Evolutionary conservation across 495 filamentous ascomycete species (phyloP).

Genomic region (Podospora conica): DNA sequence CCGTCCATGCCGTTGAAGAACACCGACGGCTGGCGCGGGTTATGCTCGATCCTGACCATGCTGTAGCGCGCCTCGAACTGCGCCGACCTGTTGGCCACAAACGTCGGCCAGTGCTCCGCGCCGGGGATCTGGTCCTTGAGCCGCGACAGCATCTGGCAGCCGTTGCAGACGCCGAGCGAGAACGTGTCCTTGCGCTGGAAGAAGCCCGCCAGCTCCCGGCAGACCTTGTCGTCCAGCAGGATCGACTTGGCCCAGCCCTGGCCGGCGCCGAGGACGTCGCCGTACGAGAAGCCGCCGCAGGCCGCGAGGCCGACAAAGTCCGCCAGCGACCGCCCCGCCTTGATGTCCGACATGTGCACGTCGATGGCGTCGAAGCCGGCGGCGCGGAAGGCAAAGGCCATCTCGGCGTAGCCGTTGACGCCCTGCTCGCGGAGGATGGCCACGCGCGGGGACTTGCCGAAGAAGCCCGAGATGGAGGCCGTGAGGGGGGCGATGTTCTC

Average conservation of each 20-base stretch:
- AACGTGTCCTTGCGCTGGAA: slow-evolving; percentile 89
- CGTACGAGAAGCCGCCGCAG: slow-evolving; percentile 95
- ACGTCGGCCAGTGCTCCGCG: slow-evolving; percentile 76
- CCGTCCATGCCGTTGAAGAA: slow-evolving; percentile 92
- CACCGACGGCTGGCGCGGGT: slow-evolving; percentile 57
- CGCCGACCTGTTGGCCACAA: slow-evolving; percentile 76
- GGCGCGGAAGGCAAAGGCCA: slow-evolving; percentile 89
- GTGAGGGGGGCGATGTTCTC: slow-evolving; percentile 67
- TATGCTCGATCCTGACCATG: slow-evolving; percentile 78
- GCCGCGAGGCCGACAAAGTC: slow-evolving; percentile 84
- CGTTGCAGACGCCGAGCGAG: slow-evolving; percentile 92
- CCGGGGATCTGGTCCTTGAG: slow-evolving; percentile 84
- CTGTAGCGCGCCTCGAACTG: slow-evolving; percentile 88
- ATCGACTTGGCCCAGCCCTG: slow-evolving; percentile 97
- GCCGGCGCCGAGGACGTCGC: slow-evolving; percentile 91
- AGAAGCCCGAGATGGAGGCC: slow-evolving; percentile 61
- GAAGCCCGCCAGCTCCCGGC: slow-evolving; percentile 73
- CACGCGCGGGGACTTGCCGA: slow-evolving; percentile 71
- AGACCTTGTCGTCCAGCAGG: slow-evolving; percentile 69
- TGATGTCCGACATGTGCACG: slow-evolving; percentile 95
- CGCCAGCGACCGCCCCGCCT: slow-evolving; percentile 68
- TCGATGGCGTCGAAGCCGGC: slow-evolving; percentile 90
- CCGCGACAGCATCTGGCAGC: slow-evolving; percentile 88
- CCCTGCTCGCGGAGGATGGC: slow-evolving; percentile 94
- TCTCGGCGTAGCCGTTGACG: slow-evolving; percentile 91